Base-by-base conservation (phyloP, 371 early-diverging fungal species). In the Haplosporangium sp. region DNA sequence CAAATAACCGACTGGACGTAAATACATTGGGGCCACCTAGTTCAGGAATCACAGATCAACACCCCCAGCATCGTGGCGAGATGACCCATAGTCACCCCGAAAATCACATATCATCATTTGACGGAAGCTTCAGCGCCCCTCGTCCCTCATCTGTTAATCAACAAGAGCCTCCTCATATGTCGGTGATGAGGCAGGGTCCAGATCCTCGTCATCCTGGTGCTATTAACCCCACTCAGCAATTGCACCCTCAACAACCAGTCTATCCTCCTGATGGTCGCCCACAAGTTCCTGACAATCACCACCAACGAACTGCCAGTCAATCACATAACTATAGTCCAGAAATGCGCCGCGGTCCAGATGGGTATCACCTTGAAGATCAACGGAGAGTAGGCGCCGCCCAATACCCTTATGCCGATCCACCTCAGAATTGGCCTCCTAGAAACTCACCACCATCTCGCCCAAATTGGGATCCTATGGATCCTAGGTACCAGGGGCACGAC, bases 171-270 rank as follows among this genome's bases (percentile, higher is more conserved):
- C 47, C 47, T 42, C n/a, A 67, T 13, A 45, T 70, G 35, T 71
- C 69, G 19, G 57, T 57, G 4, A 48, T 60, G 64, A 67, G 65
- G 13, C 71, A 76, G 44, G 65, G 72, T 9, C 69, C 45, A 4
- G 65, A 65, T 42, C 52, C 15, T 19, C 70, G 64, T 15, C 63
- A 47, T n/a, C 1, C 61, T 17, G 61, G 19, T 9, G 40, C 8
- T 20, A n/a, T 52, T 11, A 61, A 61, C 38, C 61, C 48, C 19
- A 59, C 60, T 67, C 61, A 52, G 19, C 59, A 66, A 27, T 27
- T 27, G 8, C 42, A 48, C 5, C 70, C 63, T n/a, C 64, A 63
- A 13, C 69, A 69, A 11, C 50, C 34, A 38, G 64, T 56, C 57
- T 63, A 70, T 40, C 63, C 63, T 17, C 57, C 59, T 4, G 70